phyloP scores from a whole-genome alignment of 768 basidiomycete genomes.

The Amanita polypyramis region DNA sequence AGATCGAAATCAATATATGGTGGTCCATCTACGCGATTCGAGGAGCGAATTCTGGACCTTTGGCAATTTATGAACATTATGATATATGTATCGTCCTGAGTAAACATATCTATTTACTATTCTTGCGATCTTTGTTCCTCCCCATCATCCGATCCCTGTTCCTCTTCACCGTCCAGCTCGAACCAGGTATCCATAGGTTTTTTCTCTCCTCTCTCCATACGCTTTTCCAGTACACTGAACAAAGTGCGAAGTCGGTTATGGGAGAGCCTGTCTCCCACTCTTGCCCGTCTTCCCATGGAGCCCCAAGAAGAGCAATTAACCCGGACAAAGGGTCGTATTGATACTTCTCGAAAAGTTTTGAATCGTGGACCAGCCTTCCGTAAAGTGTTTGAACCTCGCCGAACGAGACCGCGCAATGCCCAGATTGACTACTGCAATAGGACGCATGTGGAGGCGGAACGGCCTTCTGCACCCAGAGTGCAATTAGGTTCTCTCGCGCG shows the following conservation, averaged over 20 bases:
- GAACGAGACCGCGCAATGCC: no score
- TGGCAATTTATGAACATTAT: no score
- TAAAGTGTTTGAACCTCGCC: no score
- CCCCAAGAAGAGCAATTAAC: not conserved
- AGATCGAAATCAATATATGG: no score
- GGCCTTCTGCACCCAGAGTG: not conserved
- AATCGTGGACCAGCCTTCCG: not conserved
- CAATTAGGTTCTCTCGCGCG: not conserved
- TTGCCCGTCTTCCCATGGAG: not conserved
- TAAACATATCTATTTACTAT: no score
- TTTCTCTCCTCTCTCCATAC: not conserved
- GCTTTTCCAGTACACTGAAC: not conserved
- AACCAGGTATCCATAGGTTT: not conserved
- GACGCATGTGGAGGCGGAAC: not conserved
- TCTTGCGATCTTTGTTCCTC: not conserved
- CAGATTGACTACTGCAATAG: no score
- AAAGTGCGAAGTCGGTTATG: not conserved
- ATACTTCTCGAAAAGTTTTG: not conserved
- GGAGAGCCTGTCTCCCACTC: not conserved
- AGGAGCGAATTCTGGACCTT: no score
- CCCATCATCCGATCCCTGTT: not conserved
- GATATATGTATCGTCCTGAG: no score
- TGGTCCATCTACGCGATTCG: no score
- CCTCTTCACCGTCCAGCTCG: not conserved
- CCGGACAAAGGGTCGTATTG: not conserved